phyloP scores from a whole-genome alignment of 2,329 filamentous ascomycete genomes.

The Furcasterigmium sp. region DNA sequence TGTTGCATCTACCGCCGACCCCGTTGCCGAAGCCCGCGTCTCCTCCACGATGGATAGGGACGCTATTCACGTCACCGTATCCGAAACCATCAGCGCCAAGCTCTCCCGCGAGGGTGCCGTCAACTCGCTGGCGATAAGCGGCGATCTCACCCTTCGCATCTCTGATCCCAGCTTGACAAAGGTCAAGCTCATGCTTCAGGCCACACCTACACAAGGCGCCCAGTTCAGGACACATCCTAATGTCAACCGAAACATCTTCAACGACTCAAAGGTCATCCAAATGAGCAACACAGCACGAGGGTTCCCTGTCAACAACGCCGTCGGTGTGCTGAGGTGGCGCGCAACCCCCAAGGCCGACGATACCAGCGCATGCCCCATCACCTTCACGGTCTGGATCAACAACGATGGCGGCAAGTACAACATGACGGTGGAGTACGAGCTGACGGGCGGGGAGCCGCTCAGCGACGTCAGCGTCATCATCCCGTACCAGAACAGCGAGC shows the following conservation, averaged over 20 bases:
- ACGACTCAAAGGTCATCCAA: slow-evolving; percentile 76
- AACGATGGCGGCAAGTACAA: slow-evolving; percentile 79
- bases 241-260: slow-evolving; percentile 86
- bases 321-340: slow-evolving; percentile 91
- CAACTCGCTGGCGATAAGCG: slow-evolving; percentile 83
- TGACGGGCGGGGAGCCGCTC: slow-evolving; percentile 72
- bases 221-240: slow-evolving; percentile 97
- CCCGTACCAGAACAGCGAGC: slow-evolving; percentile 80
- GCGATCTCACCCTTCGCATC: slow-evolving; percentile 87
- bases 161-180: slow-evolving; percentile 85
- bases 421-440: slow-evolving; percentile 92
- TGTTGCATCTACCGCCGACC: slow-evolving; percentile 42
- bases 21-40: slow-evolving; percentile 47
- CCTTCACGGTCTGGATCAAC: slow-evolving; percentile 97
- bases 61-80: slow-evolving; percentile 81
- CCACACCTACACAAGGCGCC: slow-evolving; percentile 73
- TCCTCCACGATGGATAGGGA: slow-evolving; percentile 72
- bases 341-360: slow-evolving; percentile 78
- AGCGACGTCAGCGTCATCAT: slow-evolving; percentile 84
- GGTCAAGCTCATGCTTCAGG: slow-evolving; percentile 76
- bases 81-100: slow-evolving; percentile 85
- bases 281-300: slow-evolving; percentile 82
- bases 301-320: slow-evolving; percentile 91
- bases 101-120: slow-evolving; percentile 83
- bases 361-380: slow-evolving; percentile 77